These are phyloP conservation scores for Micractinium conductrix DNA, from an alignment of 139 green algal genomes.

Conservation along the genomic window DNA sequence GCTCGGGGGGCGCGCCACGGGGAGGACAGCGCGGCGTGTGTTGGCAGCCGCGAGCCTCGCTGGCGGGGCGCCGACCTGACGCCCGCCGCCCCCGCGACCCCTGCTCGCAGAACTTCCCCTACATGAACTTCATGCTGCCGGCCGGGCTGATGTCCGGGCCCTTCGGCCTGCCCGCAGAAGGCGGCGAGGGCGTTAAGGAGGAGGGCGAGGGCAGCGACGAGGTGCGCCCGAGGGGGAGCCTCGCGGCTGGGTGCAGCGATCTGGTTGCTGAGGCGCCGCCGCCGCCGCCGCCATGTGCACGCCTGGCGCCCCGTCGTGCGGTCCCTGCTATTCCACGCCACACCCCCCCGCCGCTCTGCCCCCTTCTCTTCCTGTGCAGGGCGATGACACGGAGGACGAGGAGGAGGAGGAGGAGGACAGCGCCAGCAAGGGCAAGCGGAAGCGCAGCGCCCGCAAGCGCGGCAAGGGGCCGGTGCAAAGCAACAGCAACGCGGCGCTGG, in stretches of 20 bases:
- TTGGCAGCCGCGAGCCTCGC: too few species aligned
- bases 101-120: neutral
- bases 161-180: slow-evolving; percentile 5
- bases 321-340: too few species aligned
- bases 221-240: too few species aligned
- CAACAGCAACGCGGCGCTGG: slow-evolving; percentile 41
- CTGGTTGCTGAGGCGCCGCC: too few species aligned
- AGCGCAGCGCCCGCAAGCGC: neutral
- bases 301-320: neutral
- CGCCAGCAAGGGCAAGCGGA: slow-evolving; percentile 5
- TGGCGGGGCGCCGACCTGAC: too few species aligned
- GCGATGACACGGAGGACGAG: slow-evolving; percentile 27
- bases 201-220: slow-evolving; percentile 10
- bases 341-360: too few species aligned
- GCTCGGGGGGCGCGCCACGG: too few species aligned
- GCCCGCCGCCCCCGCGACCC: too few species aligned
- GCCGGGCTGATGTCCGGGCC: neutral
- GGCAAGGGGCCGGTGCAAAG: slow-evolving; percentile 27
- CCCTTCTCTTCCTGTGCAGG: neutral
- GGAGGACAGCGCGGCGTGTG: too few species aligned
- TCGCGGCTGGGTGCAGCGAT: too few species aligned
- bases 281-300: neutral
- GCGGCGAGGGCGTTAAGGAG: neutral
- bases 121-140: slow-evolving; percentile 11
- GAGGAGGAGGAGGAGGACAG: neutral